Evolutionary conservation across 1,284 basidiomycete species (phyloP).

Genomic region (Microbotryomycetes sp.): DNA sequence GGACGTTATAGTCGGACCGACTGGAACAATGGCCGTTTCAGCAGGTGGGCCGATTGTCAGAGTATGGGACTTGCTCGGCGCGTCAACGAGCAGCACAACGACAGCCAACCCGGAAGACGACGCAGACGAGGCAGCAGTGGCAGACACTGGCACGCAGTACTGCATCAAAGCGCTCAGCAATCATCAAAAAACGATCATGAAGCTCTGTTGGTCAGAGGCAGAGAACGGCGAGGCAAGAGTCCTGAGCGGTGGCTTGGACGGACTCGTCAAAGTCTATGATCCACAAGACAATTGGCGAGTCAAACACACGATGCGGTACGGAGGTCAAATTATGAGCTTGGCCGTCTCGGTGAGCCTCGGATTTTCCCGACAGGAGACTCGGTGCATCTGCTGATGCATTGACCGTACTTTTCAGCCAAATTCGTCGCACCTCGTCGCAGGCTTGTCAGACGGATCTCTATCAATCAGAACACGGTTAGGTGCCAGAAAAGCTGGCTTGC

Average conservation of each 20-base stretch:
- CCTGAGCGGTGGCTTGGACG: constrained; percentile 84
- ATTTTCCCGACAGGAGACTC: background rate
- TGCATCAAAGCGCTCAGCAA: constrained; percentile 85
- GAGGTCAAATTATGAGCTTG: constrained; percentile 80
- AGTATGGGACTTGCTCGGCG: constrained; percentile 92
- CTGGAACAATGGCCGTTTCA: constrained; percentile 76
- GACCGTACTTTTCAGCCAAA: constrained; percentile 58
- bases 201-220: constrained; percentile 46
- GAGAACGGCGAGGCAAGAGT: constrained; percentile 60
- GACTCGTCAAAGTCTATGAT: constrained; percentile 98
- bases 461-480: constrained; percentile 46
- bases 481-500: constrained; percentile 20
- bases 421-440: constrained; percentile 90
- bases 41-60: constrained; percentile 87
- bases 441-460: constrained; percentile 94
- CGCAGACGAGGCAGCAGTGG: constrained; percentile 44
- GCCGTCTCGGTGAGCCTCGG: constrained; percentile 69
- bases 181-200: constrained; percentile 96
- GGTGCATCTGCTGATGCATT: constrained; percentile 7
- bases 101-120: background rate
- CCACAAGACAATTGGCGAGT: constrained; percentile 81
- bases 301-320: constrained; percentile 97
- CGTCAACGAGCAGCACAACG: constrained; percentile 44
- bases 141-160: constrained; percentile 28
- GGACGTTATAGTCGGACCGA: constrained; percentile 87